Base-by-base conservation (phyloP, 164 flowering plant species). In the Magnolia officinalis region DNA sequence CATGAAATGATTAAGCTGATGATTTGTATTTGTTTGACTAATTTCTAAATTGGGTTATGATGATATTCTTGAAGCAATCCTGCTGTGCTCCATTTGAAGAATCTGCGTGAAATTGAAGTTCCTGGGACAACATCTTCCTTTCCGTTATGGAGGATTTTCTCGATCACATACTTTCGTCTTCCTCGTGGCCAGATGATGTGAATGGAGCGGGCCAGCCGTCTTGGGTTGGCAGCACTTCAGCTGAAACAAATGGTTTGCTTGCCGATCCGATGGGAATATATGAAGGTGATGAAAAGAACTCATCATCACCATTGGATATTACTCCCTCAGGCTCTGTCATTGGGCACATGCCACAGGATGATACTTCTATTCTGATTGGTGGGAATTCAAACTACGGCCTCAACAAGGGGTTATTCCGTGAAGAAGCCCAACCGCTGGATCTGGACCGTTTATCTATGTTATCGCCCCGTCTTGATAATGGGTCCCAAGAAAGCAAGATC, bases 141-240 rank as follows among this genome's bases (percentile, higher is more conserved):
- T 11, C 50, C 66, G 20, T 6, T 4, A 83, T 83, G 85, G 85
- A 83, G 21, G 83, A 83, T 26, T 81, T 81, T 79, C 74, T 83
- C 6, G 73, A 79, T 79, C 74, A 81, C 8, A 29, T 76, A 45
- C 68, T 83, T 50, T 76, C 82, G n/a, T 79, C 85, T 45, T 76
- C 83, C 58, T 72, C 83, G 67, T 79, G 85, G 83, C 26, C 80
- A 16, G 83, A 79, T 65, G 83, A 79, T 58, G 75, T 49, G 63
- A 78, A 71, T 80, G 68, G 67, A 18, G 49, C 74, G 7, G 78
- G 72, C 65, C 76, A 74, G 68, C 65, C 79, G 29, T 78, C 85
- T 72, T 83, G 83, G 83, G 61, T 67, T 52, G 74, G 74, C 66
- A 79, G 67, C 49, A 67, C 55, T 50, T 24, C 76, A 65, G 23